Conservation (phyloP, 2,329 filamentous ascomycete genomes). For the Thelonectria olida region DNA sequence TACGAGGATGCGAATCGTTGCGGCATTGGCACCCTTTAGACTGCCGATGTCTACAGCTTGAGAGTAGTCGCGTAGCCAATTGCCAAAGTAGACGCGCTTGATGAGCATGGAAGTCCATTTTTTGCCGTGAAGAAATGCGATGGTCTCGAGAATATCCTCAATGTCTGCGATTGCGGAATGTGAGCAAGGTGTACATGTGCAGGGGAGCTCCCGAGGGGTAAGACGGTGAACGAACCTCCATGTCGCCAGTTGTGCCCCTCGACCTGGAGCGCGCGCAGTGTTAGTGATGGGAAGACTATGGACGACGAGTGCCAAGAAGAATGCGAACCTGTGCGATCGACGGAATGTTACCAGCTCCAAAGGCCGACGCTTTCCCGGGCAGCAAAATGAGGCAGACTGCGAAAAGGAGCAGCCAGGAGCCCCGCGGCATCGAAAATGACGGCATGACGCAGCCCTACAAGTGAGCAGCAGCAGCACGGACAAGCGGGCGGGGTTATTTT, state of each 20-base stretch:
- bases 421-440: conserved; percentile 56
- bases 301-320: background rate
- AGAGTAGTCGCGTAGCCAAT: conserved; percentile 88
- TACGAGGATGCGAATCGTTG: conserved; percentile 79
- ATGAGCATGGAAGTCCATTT: conserved; percentile 86
- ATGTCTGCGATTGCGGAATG: conserved; percentile 62
- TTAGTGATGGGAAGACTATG: conserved; percentile 16
- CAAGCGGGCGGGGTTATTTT: conserved; percentile 26
- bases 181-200: conserved; percentile 20
- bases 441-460: conserved; percentile 54
- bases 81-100: conserved; percentile 84
- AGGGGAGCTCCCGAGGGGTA: conserved; percentile 14
- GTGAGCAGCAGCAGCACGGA: conserved; percentile 20
- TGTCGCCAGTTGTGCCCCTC: conserved; percentile 77
- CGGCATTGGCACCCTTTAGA: conserved; percentile 79
- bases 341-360: conserved; percentile 78
- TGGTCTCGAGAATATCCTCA: conserved; percentile 81
- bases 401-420: conserved; percentile 62
- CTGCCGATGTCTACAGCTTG: conserved; percentile 85
- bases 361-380: conserved; percentile 66
- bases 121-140: conserved; percentile 81
- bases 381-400: conserved; percentile 61
- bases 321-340: conserved; percentile 61
- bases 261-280: conserved; percentile 54
- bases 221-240: conserved; percentile 57